Conservation (phyloP, 176 grass and related monocot species). For the Zoysia japonica region DNA sequence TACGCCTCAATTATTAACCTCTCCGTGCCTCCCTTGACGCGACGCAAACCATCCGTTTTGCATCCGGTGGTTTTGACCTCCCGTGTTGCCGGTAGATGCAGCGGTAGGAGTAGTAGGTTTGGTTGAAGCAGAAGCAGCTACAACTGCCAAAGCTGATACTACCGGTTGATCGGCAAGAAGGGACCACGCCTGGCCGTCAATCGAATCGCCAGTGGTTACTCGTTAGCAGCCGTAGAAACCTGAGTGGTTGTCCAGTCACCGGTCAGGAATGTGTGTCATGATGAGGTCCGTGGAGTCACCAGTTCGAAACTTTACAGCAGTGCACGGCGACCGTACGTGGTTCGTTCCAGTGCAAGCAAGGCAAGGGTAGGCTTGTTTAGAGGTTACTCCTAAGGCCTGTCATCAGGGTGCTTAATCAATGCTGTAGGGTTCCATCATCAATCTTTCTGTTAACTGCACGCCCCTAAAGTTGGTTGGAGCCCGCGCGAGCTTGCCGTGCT, state of each 20-base stretch:
- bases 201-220: neutral
- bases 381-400: constrained; percentile 1
- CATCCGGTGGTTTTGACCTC: too few relatives aligned
- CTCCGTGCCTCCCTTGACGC: neutral
- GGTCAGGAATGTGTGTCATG: neutral
- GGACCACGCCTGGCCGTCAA: neutral
- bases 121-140: neutral
- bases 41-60: too few relatives aligned
- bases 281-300: neutral
- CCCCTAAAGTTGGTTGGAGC: constrained; percentile 25
- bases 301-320: neutral
- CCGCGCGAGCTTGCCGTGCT: too few relatives aligned
- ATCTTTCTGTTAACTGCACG: neutral
- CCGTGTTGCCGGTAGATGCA: too few relatives aligned
- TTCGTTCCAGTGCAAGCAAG: neutral
- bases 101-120: neutral
- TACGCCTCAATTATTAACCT: constrained; percentile 20
- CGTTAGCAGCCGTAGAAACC: neutral
- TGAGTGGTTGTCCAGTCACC: neutral
- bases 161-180: neutral
- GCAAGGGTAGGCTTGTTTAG: neutral
- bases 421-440: neutral
- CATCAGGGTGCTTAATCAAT: neutral
- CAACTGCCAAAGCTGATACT: too few relatives aligned
- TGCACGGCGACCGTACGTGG: neutral